These are phyloP conservation scores for Termitomyces eurrhizus DNA, from an alignment of 768 basidiomycete species.

Conservation along the genomic window DNA sequence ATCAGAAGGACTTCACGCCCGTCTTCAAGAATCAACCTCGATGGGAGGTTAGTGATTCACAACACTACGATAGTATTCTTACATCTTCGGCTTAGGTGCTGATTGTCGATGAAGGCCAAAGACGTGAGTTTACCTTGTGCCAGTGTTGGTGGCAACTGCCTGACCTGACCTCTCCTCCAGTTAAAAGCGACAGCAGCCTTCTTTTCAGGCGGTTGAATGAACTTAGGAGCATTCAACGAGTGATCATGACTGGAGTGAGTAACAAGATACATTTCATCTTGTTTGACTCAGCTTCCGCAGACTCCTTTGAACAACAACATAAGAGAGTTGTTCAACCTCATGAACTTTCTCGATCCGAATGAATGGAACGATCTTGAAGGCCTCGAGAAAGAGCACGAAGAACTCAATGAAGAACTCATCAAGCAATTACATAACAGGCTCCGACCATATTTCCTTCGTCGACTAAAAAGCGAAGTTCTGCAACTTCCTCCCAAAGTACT, in stretches of 20 bases:
- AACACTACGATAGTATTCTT: not conserved
- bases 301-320: conserved; percentile 98
- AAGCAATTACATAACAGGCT: conserved; percentile 75
- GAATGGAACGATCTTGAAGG: conserved; percentile 74
- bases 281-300: conserved; percentile 28
- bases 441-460: conserved; percentile 88
- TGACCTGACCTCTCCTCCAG: conserved; percentile 33
- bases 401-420: conserved; percentile 75
- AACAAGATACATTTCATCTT: not conserved
- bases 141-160: conserved; percentile 10
- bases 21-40: conserved; percentile 81
- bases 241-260: conserved; percentile 85
- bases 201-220: conserved; percentile 83
- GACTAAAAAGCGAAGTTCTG: conserved; percentile 90
- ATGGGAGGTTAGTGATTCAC: conserved; percentile 63
- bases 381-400: conserved; percentile 71
- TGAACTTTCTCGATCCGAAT: conserved; percentile 87
- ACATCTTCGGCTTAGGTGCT: conserved; percentile 41
- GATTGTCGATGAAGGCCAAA: conserved; percentile 90
- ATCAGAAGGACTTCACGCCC: conserved; percentile 58
- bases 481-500: conserved; percentile 86
- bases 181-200: conserved; percentile 77
- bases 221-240: conserved; percentile 70
- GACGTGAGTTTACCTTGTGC: conserved; percentile 47
- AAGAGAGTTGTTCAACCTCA: conserved; percentile 92